Evolutionary conservation across 768 basidiomycete species (phyloP), one percentile per base, ranked within the genome.

Genomic region (Termitomyces sp.): DNA sequence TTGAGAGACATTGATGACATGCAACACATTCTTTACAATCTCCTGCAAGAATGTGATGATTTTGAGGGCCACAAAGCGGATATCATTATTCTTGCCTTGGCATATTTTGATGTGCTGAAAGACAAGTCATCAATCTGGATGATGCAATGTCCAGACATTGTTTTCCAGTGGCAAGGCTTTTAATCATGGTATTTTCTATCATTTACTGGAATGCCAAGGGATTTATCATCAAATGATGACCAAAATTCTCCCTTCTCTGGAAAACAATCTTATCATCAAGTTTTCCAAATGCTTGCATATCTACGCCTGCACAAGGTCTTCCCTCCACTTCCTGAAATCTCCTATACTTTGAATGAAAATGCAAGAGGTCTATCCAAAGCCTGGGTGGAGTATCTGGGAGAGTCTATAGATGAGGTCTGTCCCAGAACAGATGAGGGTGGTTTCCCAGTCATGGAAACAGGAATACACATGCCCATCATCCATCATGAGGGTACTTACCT

Each of bases 221-320:
- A n/a, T n/a, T n/a, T n/a, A n/a, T 40, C 16, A 28, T 28, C 28
- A 28, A 4, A 28, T 28, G 28, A 28, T 28, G 28, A 28, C 18
- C n/a, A n/a, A n/a, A n/a, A n/a, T n/a, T n/a, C n/a, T n/a, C n/a
- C n/a, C n/a, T 2, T 35, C 28, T 42, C 33, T 12, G 48, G 16
- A 42, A 8, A 42, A 16, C 40, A 42, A 7, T 42, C 1, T 7
- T 18, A 22, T 13, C n/a, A n/a, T n/a, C n/a, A n/a, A n/a, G 39
- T 7, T 9, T 22, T 33, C n/a, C 49, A 44, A 16, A 20, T 53
- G 2, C 22, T 59, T 3, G 51, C 32, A 8, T 44, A 45, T 42
- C 51, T 59, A 7, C 51, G 58, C 33, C 11, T 52, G 18, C 51
- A 59, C 16, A 49, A 28, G 6, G 51, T 36, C 11, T 59, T 53